A percentile compares a stretch with the other conserved stretches of the same genome.
Evolutionary conservation across 169 alveolate genomes (phyloP).

Genomic region (Cryptosporidium viatorum): DNA sequence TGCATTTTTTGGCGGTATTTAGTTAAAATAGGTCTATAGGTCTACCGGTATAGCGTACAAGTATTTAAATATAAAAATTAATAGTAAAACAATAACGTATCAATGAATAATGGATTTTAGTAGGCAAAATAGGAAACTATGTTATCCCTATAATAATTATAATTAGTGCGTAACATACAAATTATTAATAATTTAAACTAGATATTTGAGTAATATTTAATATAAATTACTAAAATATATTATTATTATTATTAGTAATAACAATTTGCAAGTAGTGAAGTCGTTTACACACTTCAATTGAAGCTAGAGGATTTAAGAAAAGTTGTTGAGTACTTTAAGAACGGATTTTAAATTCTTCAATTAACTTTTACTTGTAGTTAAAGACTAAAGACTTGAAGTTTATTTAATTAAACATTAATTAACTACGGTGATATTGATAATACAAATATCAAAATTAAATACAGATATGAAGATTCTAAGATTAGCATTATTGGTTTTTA

Average conservation of each 20-base stretch:
- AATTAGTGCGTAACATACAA: not conserved
- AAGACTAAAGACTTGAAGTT: not conserved
- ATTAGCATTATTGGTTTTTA: conserved; percentile 21
- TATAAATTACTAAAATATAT: not conserved
- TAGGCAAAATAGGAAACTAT: not conserved
- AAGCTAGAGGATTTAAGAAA: not conserved
- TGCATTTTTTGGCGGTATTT: not conserved
- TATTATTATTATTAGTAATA: too few species aligned
- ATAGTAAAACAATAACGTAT: not conserved
- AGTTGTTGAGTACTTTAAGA: not conserved
- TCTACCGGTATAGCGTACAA: not conserved
- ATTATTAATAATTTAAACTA: too few species aligned
- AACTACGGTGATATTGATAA: not conserved
- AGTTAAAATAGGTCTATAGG: not conserved
- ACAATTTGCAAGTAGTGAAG: not conserved
- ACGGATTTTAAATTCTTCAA: not conserved
- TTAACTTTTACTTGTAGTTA: not conserved
- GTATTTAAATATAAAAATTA: not conserved
- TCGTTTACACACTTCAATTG: not conserved
- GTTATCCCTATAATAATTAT: not conserved
- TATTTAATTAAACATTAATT: not conserved
- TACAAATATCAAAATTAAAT: not conserved
- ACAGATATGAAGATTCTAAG: conserved; percentile 54
- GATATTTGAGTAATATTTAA: too few species aligned
- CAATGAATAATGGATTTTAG: not conserved